These are phyloP conservation scores for Chenopodium formosanum DNA, from an alignment of 148 eudicot species.

Conservation along the genomic window DNA sequence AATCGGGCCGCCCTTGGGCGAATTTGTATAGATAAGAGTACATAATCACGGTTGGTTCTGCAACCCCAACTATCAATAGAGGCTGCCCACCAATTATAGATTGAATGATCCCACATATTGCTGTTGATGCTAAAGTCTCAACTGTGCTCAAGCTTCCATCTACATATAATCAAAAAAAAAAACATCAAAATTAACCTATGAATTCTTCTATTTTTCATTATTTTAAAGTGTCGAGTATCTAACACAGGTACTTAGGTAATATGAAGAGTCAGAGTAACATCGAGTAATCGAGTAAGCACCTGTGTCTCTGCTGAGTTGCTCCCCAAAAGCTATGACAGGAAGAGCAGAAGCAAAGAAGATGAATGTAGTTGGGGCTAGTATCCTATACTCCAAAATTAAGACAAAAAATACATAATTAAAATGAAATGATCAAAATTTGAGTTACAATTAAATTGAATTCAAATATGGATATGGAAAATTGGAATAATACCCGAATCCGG, in stretches of 20 bases:
- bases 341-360: constrained; percentile 72
- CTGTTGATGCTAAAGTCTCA: constrained; percentile 73
- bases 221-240: neutral
- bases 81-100: constrained; percentile 74
- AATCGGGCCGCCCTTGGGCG: constrained; percentile 43
- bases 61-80: constrained; percentile 66
- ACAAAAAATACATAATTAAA: too few relatives aligned
- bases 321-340: constrained; percentile 69
- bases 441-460: neutral
- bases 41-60: constrained; percentile 80
- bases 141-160: constrained; percentile 72
- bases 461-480: neutral
- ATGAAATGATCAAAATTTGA: neutral
- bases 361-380: constrained; percentile 61
- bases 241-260: neutral
- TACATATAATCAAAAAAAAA: constrained; percentile 9
- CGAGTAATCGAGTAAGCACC: constrained; percentile 23
- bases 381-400: constrained; percentile 31
- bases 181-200: neutral
- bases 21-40: constrained; percentile 63
- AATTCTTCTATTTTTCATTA: neutral
- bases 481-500: constrained; percentile 49
- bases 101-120: constrained; percentile 72
- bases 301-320: constrained; percentile 65
- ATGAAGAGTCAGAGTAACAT: neutral